Evolutionary conservation across 768 basidiomycete species (phyloP), one percentile per base, ranked within the genome.

Genomic region (Mycena rosella): DNA sequence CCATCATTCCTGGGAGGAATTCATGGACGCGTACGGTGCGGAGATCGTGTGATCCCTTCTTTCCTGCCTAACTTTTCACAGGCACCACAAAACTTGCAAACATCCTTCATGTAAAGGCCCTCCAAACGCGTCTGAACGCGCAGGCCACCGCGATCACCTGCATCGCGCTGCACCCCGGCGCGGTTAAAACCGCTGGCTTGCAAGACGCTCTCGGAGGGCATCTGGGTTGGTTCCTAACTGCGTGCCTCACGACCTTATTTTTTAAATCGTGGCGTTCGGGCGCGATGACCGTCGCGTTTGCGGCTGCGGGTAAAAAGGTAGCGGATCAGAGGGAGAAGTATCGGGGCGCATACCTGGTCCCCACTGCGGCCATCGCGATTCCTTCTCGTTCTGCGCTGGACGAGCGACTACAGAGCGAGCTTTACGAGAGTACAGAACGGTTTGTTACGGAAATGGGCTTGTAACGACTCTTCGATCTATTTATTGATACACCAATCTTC

Each of bases 61-160:
- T 13, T 27, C 34, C 6, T 27, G 24, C 26, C 3, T 20, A 36
- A 24, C 4, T 36, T 42, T 20, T 11, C 15, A 13, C 52, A 72
- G 71, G 58, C 22, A 53, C 66, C 29, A 51, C 67, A 5, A 74
- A 72, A 47, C 73, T 72, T 22, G 64, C 63, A 27, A 68, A 65
- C 40, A 44, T 73, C 32, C 63, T 70, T 7, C 83, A 79, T 48
- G 79, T 78, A 2, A 80, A 78, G 34, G 82, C 84, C 67, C 71
- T 87, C 32, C 84, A 86, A 47, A 74, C 75, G 13, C 80, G 70
- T 40, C 74, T 86, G 36, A 73, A 78, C 27, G 69, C 68, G 0
- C 65, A 75, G 42, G 74, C 69, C 9, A 67, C 74, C 0, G 47
- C 63, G 0, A 77, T 81, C 51, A 78, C 73, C 0, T 76, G 73